Base-by-base conservation (phyloP, 2,329 filamentous ascomycete genomes). In the Calonectria henricotiae region DNA sequence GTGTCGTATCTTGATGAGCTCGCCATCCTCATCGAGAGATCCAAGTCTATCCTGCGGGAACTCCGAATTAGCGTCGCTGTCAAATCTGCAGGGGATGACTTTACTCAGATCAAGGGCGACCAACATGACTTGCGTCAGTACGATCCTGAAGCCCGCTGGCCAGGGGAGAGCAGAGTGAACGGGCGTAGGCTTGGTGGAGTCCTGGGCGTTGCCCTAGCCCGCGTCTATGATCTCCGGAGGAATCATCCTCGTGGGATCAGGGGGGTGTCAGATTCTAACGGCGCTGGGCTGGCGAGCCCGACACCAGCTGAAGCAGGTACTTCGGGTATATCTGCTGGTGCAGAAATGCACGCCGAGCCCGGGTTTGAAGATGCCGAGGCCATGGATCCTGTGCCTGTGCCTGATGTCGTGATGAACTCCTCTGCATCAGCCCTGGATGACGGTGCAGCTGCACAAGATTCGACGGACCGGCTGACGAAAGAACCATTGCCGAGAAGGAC, bases 1-100 rank as follows among this genome's bases (percentile, higher is more conserved):
- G 27, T 72, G 6, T 54, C 65, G 13, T 70, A 72, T 32, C 51
- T 72, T 5, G 70, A 72, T 61, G 70, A 72, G 49, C 62, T 72
- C n/a, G 67, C 70, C 35, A 46, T 70, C 51, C 65, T 72, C 9
- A 65, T 72, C 4, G 62, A 72, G 64, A 44, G 65, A 63, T 70
- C 67, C 13, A 65, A 54, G 41, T 35, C 62, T 5, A 37, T 68
- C 30, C 64, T 72, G n/a, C 67, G 46, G 27, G 61, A 70, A 60
- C 68, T 72, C 39, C 68, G 70, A 11, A 41, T 72, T 25, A 70
- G 70, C 37, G 41, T 72, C 17, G 61, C 70, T 23, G 54, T 61
- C 30, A 68, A 62, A 20, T 62, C 67, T 15, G 54, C 30, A 11
- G 62, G 23, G 6, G 58, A 70, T 8, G 70, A 70, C 6, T 70